Percentiles rank a stretch among this genome's conserved stretches.
These are phyloP conservation scores for Penicillium tannophilum DNA, from an alignment of 495 filamentous ascomycete species.

Conservation along the genomic window DNA sequence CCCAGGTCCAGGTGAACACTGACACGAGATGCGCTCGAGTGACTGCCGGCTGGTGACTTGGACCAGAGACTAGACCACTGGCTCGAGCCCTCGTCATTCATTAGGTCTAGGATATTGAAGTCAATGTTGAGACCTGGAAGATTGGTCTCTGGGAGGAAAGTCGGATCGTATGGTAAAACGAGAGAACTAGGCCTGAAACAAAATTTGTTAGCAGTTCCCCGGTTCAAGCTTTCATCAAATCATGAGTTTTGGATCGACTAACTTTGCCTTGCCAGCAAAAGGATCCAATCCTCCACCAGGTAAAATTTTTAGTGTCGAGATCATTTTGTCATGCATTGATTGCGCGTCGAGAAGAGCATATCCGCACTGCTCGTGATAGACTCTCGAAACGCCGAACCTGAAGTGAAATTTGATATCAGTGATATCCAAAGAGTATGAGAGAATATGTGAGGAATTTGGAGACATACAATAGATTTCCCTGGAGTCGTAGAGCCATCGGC, in stretches of 20 bases:
- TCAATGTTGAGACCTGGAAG: conserved; percentile 62
- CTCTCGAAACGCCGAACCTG: conserved; percentile 79
- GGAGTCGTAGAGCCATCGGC: conserved; percentile 88
- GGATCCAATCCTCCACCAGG: conserved; percentile 64
- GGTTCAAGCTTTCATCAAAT: background rate
- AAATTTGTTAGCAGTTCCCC: background rate
- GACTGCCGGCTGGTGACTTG: conserved; percentile 34
- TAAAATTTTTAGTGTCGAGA: conserved; percentile 58
- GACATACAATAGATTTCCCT: conserved; percentile 79
- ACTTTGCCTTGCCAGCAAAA: conserved; percentile 74
- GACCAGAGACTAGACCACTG: conserved; percentile 27
- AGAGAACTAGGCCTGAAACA: conserved; percentile 73
- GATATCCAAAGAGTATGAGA: background rate
- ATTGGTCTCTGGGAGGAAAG: conserved; percentile 72
- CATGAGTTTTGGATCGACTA: conserved; percentile 15
- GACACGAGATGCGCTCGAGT: conserved; percentile 30
- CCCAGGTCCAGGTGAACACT: conserved; percentile 37
- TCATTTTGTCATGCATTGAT: conserved; percentile 72
- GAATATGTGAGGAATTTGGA: background rate
- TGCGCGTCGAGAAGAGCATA: conserved; percentile 84
- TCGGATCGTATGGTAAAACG: conserved; percentile 78
- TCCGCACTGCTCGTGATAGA: conserved; percentile 82
- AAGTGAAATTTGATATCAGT: background rate
- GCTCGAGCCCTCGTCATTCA: conserved; percentile 14
- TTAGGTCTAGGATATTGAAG: conserved; percentile 30